phyloP scores from a whole-genome alignment of 371 early-diverging fungal genomes.

The Smittium mucronatum region DNA sequence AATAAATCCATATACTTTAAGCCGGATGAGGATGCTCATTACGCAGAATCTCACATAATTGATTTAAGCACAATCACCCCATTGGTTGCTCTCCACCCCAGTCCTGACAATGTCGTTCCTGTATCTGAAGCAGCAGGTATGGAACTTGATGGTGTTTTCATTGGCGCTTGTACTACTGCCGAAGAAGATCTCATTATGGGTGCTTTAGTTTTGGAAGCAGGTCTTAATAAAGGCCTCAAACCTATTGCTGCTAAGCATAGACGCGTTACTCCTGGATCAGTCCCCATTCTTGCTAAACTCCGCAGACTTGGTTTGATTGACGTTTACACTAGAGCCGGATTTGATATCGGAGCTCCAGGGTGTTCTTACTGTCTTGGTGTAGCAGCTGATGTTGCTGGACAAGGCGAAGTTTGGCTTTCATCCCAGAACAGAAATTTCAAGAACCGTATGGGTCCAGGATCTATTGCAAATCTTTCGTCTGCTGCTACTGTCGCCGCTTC shows the following conservation, averaged over 20 bases:
- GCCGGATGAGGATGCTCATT: conserved; percentile 53
- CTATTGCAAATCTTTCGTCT: conserved; percentile 57
- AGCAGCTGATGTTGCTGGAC: conserved; percentile 60
- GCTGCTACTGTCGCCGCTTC: conserved; percentile 73
- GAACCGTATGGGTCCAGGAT: conserved; percentile 71
- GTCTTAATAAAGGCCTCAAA: conserved; percentile 47
- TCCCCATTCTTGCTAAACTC: conserved; percentile 63
- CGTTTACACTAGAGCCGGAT: conserved; percentile 58
- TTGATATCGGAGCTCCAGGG: conserved; percentile 63
- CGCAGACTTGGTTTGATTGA: conserved; percentile 54
- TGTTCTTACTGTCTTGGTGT: conserved; percentile 71
- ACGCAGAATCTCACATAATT: conserved; percentile 57
- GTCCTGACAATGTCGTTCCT: conserved; percentile 60
- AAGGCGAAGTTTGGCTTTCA: conserved; percentile 65
- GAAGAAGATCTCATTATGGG: conserved; percentile 67
- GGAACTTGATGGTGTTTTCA: conserved; percentile 60
- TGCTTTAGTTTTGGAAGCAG: conserved; percentile 55
- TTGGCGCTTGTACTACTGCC: conserved; percentile 71
- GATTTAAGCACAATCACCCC: conserved; percentile 55
- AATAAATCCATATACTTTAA: conserved; percentile 53
- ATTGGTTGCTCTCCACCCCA: conserved; percentile 54
- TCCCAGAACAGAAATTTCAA: conserved; percentile 71
- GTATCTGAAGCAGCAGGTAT: conserved; percentile 42
- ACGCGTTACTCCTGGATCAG: conserved; percentile 66
- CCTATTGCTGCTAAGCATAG: conserved; percentile 47